Conservation (phyloP, 352 stramenopile species). For the Pythium graminicola region DNA sequence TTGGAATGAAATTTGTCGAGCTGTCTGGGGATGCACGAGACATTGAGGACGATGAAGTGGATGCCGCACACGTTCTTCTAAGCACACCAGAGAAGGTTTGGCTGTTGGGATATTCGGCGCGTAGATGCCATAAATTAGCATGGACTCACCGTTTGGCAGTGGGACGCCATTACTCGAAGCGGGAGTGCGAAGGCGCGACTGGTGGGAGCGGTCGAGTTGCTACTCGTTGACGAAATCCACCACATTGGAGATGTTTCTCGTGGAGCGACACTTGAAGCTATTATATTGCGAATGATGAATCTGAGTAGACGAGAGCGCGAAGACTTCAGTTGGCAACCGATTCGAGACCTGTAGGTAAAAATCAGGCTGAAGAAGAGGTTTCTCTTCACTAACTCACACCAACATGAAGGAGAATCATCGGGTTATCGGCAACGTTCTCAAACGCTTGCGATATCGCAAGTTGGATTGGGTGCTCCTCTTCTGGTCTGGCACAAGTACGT, state of each 20-base stretch:
- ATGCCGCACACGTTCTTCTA: slow-evolving; percentile 28
- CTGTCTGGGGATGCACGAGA: slow-evolving; percentile 21
- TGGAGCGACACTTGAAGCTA: slow-evolving; percentile 27
- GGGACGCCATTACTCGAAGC: slow-evolving; percentile 32
- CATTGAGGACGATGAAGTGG: slow-evolving; percentile 14
- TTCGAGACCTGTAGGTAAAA: slow-evolving; percentile 21
- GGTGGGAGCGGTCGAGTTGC: slow-evolving; percentile 6
- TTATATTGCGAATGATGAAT: slow-evolving; percentile 37
- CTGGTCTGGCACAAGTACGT: slow-evolving; percentile 9
- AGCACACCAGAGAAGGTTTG: slow-evolving; percentile 45
- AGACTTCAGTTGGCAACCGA: slow-evolving; percentile 9
- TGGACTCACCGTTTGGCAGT: slow-evolving; percentile 22
- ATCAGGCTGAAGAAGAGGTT: not conserved
- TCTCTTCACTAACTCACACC: not conserved
- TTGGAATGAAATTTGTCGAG: slow-evolving; percentile 35
- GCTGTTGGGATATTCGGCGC: not conserved
- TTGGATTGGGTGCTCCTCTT: slow-evolving; percentile 27
- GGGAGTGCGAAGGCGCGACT: not conserved
- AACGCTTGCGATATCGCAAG: slow-evolving; percentile 27
- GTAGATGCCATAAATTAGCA: not conserved
- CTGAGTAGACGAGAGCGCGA: slow-evolving; percentile 15
- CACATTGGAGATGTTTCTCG: slow-evolving; percentile 31
- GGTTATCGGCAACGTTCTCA: slow-evolving; percentile 31
- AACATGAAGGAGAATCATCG: slow-evolving; percentile 28
- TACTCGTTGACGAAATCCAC: slow-evolving; percentile 42